Conservation (phyloP, 2,329 filamentous ascomycete genomes). For the Parafenestella ontariensis region DNA sequence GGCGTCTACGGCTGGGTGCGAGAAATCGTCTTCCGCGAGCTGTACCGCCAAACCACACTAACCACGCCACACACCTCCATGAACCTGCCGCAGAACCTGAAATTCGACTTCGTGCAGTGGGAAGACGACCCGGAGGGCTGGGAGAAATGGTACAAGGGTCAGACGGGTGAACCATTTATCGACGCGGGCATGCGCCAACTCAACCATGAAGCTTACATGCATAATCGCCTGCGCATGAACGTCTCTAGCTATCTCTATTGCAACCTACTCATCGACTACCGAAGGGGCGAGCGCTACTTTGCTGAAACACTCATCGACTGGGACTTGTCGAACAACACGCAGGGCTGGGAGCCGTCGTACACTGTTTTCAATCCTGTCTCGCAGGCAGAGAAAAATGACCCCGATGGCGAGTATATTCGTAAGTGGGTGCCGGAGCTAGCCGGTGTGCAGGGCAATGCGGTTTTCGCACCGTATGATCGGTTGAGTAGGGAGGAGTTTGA, state of each 20-base stretch:
- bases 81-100: conserved; percentile 60
- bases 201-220: conserved; percentile 59
- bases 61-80: conserved; percentile 57
- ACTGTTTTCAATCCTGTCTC: conserved; percentile 56
- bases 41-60: conserved; percentile 58
- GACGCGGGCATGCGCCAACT: conserved; percentile 62
- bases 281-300: conserved; percentile 59
- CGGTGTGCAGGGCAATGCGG: conserved; percentile 54
- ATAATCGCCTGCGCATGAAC: conserved; percentile 61
- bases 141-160: conserved; percentile 57
- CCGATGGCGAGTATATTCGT: conserved; percentile 48
- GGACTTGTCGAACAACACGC: conserved; percentile 59
- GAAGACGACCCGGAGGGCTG: conserved; percentile 59
- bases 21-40: conserved; percentile 60
- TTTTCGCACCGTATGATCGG: conserved; percentile 57
- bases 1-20: conserved; percentile 57
- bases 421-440: conserved; percentile 50
- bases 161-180: conserved; percentile 58
- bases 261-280: conserved; percentile 59
- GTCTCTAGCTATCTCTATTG: conserved; percentile 56
- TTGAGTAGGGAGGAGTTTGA: conserved; percentile 57
- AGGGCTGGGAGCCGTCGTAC: conserved; percentile 61
- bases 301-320: conserved; percentile 58
- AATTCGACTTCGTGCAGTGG: conserved; percentile 60
- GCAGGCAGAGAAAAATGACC: conserved; percentile 50